Percentiles rank a stretch among this genome's conserved stretches.
phyloP scores from a whole-genome alignment of 225 moss, liverwort and hornwort species.

The Anthoceros angustus region DNA sequence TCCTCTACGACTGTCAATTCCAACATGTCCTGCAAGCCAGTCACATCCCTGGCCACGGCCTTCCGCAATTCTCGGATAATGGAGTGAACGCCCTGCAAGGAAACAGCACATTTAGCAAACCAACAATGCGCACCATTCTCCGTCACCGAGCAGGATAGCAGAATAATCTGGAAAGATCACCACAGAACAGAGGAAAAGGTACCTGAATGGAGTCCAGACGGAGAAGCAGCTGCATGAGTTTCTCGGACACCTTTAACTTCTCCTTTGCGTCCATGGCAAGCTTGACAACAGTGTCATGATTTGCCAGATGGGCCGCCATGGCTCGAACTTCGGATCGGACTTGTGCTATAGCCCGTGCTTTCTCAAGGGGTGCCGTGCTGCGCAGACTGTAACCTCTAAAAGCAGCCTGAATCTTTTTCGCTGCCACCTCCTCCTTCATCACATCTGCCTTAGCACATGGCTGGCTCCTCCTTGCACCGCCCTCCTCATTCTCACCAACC shows the following conservation, averaged over 20 bases:
- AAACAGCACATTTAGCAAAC: background rate
- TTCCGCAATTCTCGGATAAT: slow-evolving; percentile 20
- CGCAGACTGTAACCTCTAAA: slow-evolving; percentile 30
- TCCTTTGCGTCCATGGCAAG: slow-evolving; percentile 23
- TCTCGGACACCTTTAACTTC: slow-evolving; percentile 31
- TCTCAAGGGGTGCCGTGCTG: slow-evolving; percentile 22
- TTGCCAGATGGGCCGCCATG: slow-evolving; percentile 9
- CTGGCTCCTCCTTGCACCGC: background rate
- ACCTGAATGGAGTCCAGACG: slow-evolving; percentile 22
- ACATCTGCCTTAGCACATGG: background rate
- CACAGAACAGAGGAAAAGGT: background rate
- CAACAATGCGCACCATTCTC: no score
- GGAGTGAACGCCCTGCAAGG: slow-evolving; percentile 25
- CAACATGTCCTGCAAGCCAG: slow-evolving; percentile 15
- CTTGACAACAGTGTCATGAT: slow-evolving; percentile 14
- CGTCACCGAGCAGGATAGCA: no score
- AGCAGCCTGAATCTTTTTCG: slow-evolving; percentile 26
- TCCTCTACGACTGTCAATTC: background rate
- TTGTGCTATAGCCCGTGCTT: slow-evolving; percentile 17
- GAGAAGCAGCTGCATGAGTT: slow-evolving; percentile 23
- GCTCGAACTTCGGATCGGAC: slow-evolving; percentile 18
- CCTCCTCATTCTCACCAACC: background rate
- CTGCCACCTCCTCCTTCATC: slow-evolving; percentile 14
- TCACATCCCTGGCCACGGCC: slow-evolving; percentile 20
- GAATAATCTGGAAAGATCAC: background rate